Evolutionary conservation across 148 eudicot genomes (phyloP), one percentile per base, ranked within the genome.

Genomic region (Gaultheria prostrata): DNA sequence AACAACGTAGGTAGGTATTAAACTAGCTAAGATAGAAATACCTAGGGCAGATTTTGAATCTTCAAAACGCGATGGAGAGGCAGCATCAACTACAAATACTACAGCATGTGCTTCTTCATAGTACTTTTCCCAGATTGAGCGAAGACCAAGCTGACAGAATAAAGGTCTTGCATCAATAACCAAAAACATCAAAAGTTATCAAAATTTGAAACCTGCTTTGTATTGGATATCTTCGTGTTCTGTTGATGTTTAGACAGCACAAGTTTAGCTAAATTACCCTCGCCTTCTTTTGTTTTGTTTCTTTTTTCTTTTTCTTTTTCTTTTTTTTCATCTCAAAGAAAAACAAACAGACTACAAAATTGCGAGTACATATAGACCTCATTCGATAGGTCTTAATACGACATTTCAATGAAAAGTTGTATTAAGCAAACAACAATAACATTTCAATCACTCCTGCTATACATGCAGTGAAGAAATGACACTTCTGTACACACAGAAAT

Each of bases 51-150:
- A 92, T 87, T 94, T 95, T 69, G 98, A 93, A 87, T 97, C 99
- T 90, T 97, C 99, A 87, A 97, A 94, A 11, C 95, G 94, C 61
- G 96, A 89, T 51, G 99, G 97, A 81, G 86, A 82, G 85, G 95
- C 91, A 74, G 99, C 95, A 92, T 97, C 99, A 54, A 97, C 89
- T 45, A 97, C 97, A 91, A 89, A 97, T 72, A 97, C 87, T 48
- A 97, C 94, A 85, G 99, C 98, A 92, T 97, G 98, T 78, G 99
- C 98, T 92, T 97, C 99, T 87, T 97, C 99, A 87, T 94, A 97
- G 83, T 97, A 97, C 82, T 97, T 97, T 82, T 97, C 99, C 99
- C 99, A 97, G 54, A 97, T 97, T 4, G 99, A 94, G 75, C 99
- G 98, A 83, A 97, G 98, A 86, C 99, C 99, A 79, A 88, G 89